Evolutionary conservation across 345 rosid genomes (phyloP), one percentile per base, ranked within the genome.

Genomic region (Cochlearia excelsa): DNA sequence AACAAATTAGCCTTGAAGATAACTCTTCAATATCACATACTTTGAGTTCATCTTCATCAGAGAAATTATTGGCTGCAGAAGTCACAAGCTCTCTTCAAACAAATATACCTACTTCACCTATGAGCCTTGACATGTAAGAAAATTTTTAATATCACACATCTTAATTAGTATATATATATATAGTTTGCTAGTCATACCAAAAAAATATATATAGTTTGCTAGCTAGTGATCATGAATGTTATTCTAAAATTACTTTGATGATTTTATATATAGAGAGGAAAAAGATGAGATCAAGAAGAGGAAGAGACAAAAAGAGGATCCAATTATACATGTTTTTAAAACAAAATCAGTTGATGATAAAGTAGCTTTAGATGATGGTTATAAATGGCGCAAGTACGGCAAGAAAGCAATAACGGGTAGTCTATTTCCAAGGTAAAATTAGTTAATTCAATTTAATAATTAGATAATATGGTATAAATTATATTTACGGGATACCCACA

Each of bases 321-420:
- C 6, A 3, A 58, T 63, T 8, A 35, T 65, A 39, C 75, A 71
- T 34, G 29, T 52, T 0, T 66, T 68, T 61, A 59, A 61, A 53
- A 77, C 81, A 1, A 73, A 69, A 27, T 53, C 62, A 1, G 0
- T 0, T 16, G 57, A 60, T 11, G 7, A 62, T 9, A 16, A 16
- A 16, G 23, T 16, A 16, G 28, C 63, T 33, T 46, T 78, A 58
- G 80, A 78, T 39, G 82, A 78, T 5, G 84, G 84, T 2, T 80
- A 34, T 52, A 72, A 52, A 66, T 80, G 84, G 84, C 51, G 78
- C 46, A 80, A 80, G 45, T 80, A 80, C 38, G 84, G 84, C 53
- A 78, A 77, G 57, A 80, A 80, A 61, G 51, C 69, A 8, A 75
- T 77, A 28, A 80, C 4, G 55, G 73, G 74, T 37, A 77, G 7